phyloP scores from a whole-genome alignment of 495 filamentous ascomycete genomes.

The Jackrogersella multiformis region DNA sequence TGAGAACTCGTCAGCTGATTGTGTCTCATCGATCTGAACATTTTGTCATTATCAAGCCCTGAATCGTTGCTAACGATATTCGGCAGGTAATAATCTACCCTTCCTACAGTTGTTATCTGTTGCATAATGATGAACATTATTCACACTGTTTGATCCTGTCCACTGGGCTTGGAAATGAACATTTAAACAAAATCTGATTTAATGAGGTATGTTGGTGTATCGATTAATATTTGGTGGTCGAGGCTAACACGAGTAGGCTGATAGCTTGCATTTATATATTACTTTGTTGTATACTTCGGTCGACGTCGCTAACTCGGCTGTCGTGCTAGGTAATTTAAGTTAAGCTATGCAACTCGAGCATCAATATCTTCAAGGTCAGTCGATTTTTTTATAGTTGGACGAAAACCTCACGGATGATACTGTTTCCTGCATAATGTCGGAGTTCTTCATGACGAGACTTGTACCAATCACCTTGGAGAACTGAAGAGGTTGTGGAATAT shows the following conservation, averaged over 20 bases:
- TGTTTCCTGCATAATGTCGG: conserved; percentile 84
- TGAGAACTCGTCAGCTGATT: conserved; percentile 98
- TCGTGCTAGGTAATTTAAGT: conserved; percentile 47
- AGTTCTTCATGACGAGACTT: conserved; percentile 74
- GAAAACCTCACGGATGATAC: conserved; percentile 74
- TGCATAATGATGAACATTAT: conserved; percentile 68
- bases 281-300: conserved; percentile 6
- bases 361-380: conserved; percentile 19
- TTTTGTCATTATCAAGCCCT: conserved; percentile 17
- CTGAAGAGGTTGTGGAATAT: conserved; percentile 65
- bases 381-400: conserved; percentile 9
- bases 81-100: conserved; percentile 55
- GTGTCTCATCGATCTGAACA: conserved; percentile 43
- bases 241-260: conserved; percentile 57
- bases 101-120: conserved; percentile 34
- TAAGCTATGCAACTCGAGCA: background rate
- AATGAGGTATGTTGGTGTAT: conserved; percentile 77
- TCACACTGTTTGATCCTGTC: conserved; percentile 97
- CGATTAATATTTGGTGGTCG: background rate
- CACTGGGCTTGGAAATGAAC: conserved; percentile 76
- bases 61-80: conserved; percentile 44
- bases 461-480: conserved; percentile 90
- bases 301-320: conserved; percentile 32
- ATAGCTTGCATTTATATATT: conserved; percentile 30
- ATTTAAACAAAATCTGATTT: conserved; percentile 95